A percentile compares a stretch with the other conserved stretches of the same genome.
Conservation (phyloP, 768 basidiomycete genomes). For the Tylopilus vinaceipallidus region DNA sequence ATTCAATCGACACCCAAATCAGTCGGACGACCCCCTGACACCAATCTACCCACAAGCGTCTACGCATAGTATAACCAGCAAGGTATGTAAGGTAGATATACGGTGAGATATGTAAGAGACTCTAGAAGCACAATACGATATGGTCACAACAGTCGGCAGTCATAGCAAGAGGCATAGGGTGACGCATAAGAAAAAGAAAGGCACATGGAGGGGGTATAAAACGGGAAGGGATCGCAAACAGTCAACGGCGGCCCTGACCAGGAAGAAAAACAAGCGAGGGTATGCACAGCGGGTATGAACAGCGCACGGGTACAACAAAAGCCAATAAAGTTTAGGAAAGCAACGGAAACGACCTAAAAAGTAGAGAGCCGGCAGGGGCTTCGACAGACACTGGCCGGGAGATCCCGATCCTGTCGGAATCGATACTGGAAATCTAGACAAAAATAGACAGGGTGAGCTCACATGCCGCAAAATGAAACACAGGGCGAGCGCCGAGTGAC, state of each 20-base stretch:
- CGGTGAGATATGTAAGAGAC: slow-evolving; percentile 9
- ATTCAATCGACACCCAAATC: not conserved
- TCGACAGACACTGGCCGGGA: slow-evolving; percentile 38
- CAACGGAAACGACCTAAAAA: slow-evolving; percentile 38
- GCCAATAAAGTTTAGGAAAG: slow-evolving; percentile 17
- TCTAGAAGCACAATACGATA: slow-evolving; percentile 29
- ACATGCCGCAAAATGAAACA: not conserved
- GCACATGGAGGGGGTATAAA: slow-evolving; percentile 23
- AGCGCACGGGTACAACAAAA: slow-evolving; percentile 22
- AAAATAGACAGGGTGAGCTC: slow-evolving; percentile 3
- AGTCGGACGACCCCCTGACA: not conserved
- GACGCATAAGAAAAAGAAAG: slow-evolving; percentile 12
- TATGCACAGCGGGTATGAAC: slow-evolving; percentile 20
- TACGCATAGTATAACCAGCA: too few relatives aligned
- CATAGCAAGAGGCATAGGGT: slow-evolving; percentile 18
- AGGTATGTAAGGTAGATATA: slow-evolving; percentile 21
- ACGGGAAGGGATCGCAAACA: slow-evolving; percentile 1
- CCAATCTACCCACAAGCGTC: too few relatives aligned
- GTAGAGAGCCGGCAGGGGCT: slow-evolving; percentile 58
- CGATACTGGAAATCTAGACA: slow-evolving; percentile 63
- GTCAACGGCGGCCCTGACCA: not conserved
- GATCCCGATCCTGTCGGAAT: slow-evolving; percentile 49
- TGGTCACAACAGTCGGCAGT: slow-evolving; percentile 6
- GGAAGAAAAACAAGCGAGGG: not conserved
- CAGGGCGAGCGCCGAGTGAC: slow-evolving; percentile 2